Base-by-base conservation (phyloP, 2,329 filamentous ascomycete genomes). In the Colletotrichum sp. region DNA sequence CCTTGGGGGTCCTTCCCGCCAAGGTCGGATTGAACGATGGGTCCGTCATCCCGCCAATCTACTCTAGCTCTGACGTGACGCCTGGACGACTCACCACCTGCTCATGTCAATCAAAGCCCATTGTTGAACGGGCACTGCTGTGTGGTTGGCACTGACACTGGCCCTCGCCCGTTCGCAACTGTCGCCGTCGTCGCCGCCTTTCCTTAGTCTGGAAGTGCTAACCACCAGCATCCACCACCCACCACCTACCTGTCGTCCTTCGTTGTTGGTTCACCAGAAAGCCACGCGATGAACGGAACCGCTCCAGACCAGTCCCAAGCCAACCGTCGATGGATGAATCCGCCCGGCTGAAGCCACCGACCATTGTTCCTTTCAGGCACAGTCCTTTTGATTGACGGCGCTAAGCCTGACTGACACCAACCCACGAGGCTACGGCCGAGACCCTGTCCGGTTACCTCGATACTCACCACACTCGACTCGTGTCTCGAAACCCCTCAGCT, bases 41-140 rank as follows among this genome's bases (percentile, higher is more conserved):
- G 28, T 62, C 71, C 71, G 55, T 59, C 71, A 69, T 73, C 71
- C 71, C 71, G 71, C 36, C 71, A 73, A 69, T 48, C 39, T 48
- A 48, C 39, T 73, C 39, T 72, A 72, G 63, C 48, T 39, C 59
- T 57, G 39, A 65, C 39, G 28, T 30, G 36, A 70, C 68, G 57
- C 68, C 59, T 48, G 39, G 2, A 6, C 67, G 52, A 28, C 59
- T 34, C 63, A 39, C 8, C 26, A 44, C n/a, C 39, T 28, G 9
- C 39, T 22, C 18, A 48, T 48, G 39, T 48, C 39, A 48, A n/a
- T 48, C 39, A 12, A 48, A 48, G 39, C 9, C 39, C 18, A 48
- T 48, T 48, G 18, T n/a, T 48, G 18, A 48, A 48, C 39, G 39
- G 10, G 39, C 39, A 48, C 39, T 48, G 39, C 8, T 39, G 36